Conservation (phyloP, 352 stramenopile species). For the Phytophthora macrochlamydospora region DNA sequence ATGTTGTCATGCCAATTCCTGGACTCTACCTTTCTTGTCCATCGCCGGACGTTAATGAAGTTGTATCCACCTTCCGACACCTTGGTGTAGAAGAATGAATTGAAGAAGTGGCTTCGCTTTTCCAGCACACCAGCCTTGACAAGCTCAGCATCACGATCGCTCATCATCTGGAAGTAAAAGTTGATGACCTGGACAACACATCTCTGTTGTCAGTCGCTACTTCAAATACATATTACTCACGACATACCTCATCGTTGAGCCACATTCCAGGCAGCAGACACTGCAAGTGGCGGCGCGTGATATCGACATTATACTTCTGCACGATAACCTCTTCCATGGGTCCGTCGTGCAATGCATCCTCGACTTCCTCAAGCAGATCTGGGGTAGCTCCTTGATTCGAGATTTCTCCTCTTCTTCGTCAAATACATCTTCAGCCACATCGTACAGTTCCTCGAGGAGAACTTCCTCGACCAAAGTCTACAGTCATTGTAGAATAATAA, state of each 20-base stretch:
- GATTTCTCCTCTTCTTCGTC: slow-evolving; percentile 56
- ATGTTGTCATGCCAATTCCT: too few relatives aligned
- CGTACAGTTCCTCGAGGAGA: slow-evolving; percentile 57
- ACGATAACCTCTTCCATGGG: slow-evolving; percentile 67
- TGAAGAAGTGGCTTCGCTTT: slow-evolving; percentile 85
- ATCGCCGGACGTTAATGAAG: slow-evolving; percentile 82
- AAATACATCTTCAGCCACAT: slow-evolving; percentile 61
- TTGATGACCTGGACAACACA: slow-evolving; percentile 68
- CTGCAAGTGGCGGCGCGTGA: slow-evolving; percentile 75
- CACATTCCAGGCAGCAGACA: slow-evolving; percentile 69
- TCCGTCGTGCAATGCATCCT: slow-evolving; percentile 59
- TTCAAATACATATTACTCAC: not conserved
- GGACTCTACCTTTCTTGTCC: slow-evolving; percentile 73
- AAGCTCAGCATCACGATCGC: slow-evolving; percentile 66
- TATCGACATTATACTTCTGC: slow-evolving; percentile 84
- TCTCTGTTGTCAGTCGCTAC: slow-evolving; percentile 1
- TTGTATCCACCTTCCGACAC: slow-evolving; percentile 85
- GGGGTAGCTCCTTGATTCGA: slow-evolving; percentile 58
- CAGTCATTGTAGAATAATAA: not conserved
- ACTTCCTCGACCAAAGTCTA: slow-evolving; percentile 71
- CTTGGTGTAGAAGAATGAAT: slow-evolving; percentile 89
- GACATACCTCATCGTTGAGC: slow-evolving; percentile 81
- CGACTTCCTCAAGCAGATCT: slow-evolving; percentile 69
- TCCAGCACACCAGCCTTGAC: slow-evolving; percentile 49
- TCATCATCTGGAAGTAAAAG: slow-evolving; percentile 87